Base-by-base conservation (phyloP, 139 green algal species). In the Diplosphaera chodatii region DNA sequence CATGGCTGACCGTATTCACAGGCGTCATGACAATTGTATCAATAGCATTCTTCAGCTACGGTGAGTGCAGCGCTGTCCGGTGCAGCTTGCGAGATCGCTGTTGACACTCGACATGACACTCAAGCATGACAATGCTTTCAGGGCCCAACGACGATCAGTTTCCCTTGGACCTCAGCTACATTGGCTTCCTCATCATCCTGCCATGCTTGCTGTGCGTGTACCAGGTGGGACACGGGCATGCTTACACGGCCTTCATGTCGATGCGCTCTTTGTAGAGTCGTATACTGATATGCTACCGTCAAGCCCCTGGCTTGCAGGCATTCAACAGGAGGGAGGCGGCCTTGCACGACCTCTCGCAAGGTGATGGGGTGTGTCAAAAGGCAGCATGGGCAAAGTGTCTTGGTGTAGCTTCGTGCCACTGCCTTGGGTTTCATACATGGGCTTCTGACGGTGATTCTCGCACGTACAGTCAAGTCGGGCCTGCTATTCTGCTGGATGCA, bases 11-110 rank as follows among this genome's bases (percentile, higher is more conserved):
- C 28, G 48, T 76, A 4, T 80, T 63, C 32, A 59, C 63, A 1
- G 3, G 63, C 23, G 16, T 76, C 25, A 68, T 80, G 48, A 80
- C 75, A 4, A 76, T 80, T 8, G 29, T 71, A 8, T 59, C 55
- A 2, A 72, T 78, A 21, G 15, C 66, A 2, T 88, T 88, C 77
- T 88, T 83, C 40, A 70, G 69, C 16, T 88, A 73, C 55, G 73
- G 73, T 64, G 37, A 10, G 37, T 48, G 37, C 37, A 48, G 37
- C 37, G 10, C 37, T 48, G 37, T 48, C 37, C 10, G 37, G 10
- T 10, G 10, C 37, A 6, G 37, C 37, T 10, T 20, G 6, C 6
- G 8, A 48, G 8, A 48, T 10, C 37, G 37, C 37, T n/a, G n/a
- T n/a, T n/a, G n/a, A n/a, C n/a, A n/a, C n/a, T n/a, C n/a, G n/a